phyloP scores from a whole-genome alignment of 176 grass and related monocot genomes.

The Oryza brachyantha region DNA sequence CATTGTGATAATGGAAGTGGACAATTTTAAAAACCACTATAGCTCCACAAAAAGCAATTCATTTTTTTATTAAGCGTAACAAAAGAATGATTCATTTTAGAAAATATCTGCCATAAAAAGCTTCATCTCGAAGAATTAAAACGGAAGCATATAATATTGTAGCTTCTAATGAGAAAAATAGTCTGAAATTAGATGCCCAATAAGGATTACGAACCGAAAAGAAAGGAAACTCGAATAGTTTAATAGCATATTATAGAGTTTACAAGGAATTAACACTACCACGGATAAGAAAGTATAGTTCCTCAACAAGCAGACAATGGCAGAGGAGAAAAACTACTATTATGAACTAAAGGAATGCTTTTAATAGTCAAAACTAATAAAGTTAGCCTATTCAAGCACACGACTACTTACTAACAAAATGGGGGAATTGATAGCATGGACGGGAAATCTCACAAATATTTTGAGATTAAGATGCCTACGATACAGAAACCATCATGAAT shows the following conservation, averaged over 20 bases:
- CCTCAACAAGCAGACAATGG: not conserved
- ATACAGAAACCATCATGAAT: not conserved
- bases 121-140: not conserved
- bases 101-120: not conserved
- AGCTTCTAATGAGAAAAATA: not conserved
- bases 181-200: not conserved
- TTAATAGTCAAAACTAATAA: not conserved
- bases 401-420: not conserved
- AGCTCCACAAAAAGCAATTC: not conserved
- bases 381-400: not conserved
- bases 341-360: not conserved
- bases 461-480: not conserved
- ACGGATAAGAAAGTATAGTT: not conserved
- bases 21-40: not conserved
- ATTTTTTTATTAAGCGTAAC: not conserved
- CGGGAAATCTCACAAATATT: not conserved
- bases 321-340: not conserved
- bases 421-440: not conserved
- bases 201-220: not conserved
- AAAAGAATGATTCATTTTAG: not conserved
- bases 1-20: constrained; percentile 3
- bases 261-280: not conserved
- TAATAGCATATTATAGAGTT: not conserved
- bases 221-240: not conserved
- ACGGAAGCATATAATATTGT: not conserved